Conservation (phyloP, 2,329 filamentous ascomycete genomes). For the Rhinocladiella mackenziei region DNA sequence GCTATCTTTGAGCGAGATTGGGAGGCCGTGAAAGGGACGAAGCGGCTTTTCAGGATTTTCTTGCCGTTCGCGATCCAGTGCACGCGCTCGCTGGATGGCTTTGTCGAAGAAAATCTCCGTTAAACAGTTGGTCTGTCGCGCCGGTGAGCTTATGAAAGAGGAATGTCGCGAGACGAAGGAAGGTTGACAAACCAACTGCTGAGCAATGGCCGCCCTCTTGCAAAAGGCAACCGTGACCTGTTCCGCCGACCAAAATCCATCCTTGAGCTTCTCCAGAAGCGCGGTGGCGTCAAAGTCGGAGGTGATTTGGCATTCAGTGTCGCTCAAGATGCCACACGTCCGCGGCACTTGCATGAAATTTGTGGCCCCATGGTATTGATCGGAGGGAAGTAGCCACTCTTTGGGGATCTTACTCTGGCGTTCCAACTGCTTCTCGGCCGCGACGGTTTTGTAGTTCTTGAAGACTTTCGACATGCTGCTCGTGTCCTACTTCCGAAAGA, state of each 20-base stretch:
- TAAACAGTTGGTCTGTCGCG: slow-evolving; percentile 18
- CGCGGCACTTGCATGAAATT: slow-evolving; percentile 37
- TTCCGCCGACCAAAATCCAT: slow-evolving; percentile 16
- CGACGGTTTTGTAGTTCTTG: slow-evolving; percentile 11
- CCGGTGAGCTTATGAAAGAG: background rate
- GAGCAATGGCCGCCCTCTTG: slow-evolving; percentile 39
- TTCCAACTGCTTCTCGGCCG: slow-evolving; percentile 17
- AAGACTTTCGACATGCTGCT: slow-evolving; percentile 3
- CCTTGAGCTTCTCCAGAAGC: slow-evolving; percentile 35
- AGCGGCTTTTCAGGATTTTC: slow-evolving; percentile 43
- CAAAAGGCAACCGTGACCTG: slow-evolving; percentile 42
- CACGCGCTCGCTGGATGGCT: slow-evolving; percentile 52
- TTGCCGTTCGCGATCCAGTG: slow-evolving; percentile 50
- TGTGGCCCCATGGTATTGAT: slow-evolving; percentile 12
- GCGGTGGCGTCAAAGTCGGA: slow-evolving; percentile 44
- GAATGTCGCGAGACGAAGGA: slow-evolving; percentile 17
- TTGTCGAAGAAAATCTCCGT: slow-evolving; percentile 47
- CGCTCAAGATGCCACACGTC: slow-evolving; percentile 44
- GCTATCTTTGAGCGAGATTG: slow-evolving; percentile 28
- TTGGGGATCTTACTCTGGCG: slow-evolving; percentile 25
- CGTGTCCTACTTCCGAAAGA: background rate
- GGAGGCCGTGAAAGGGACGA: slow-evolving; percentile 14
- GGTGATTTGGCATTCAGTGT: slow-evolving; percentile 46
- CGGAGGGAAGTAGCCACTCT: slow-evolving; percentile 30
- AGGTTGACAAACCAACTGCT: slow-evolving; percentile 49